Evolutionary conservation across 164 flowering plant genomes (phyloP), one percentile per base, ranked within the genome.

Genomic region (Echeveria elegans): DNA sequence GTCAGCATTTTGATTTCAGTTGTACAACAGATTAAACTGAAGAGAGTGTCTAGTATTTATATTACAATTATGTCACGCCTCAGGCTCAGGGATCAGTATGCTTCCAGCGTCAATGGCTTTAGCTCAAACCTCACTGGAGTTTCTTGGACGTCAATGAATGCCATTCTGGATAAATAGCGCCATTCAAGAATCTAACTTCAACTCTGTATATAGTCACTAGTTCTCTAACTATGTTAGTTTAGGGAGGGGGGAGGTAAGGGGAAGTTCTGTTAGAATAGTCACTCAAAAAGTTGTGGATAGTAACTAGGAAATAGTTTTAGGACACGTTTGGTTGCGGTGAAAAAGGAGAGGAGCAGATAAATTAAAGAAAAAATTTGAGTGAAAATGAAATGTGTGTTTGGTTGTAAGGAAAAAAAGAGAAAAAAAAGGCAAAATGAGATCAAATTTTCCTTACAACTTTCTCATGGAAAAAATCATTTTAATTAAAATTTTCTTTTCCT

Each of bases 261-360:
- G 4, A 29, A 56, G 2, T 28, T 56, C 14, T 28, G 59, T 53
- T 53, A 53, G 53, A n/a, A n/a, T n/a, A 48, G 24, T n/a, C 53
- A 48, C 53, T n/a, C 0, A 36, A 32, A 62, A 8, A 36, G 37
- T 6, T 21, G 65, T 29, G 15, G 47, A 43, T 48, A 72, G 70
- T 52, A 52, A 68, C 65, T 71, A 72, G 72, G 19, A 18, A 15
- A 75, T 65, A 37, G n/a, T 41, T 30, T 68, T 30, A 65, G 34
- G n/a, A n/a, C n/a, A n/a, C n/a, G n/a, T n/a, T n/a, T n/a, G n/a
- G n/a, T n/a, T n/a, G n/a, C n/a, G n/a, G n/a, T n/a, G n/a, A n/a
- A n/a, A n/a, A n/a, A n/a, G n/a, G n/a, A n/a, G n/a, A n/a, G n/a
- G n/a, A n/a, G n/a, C n/a, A n/a, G n/a, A n/a, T n/a, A n/a, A n/a